Evolutionary conservation across 306 rosid genomes (phyloP), one percentile per base, ranked within the genome.

Genomic region (Castanea crenata): DNA sequence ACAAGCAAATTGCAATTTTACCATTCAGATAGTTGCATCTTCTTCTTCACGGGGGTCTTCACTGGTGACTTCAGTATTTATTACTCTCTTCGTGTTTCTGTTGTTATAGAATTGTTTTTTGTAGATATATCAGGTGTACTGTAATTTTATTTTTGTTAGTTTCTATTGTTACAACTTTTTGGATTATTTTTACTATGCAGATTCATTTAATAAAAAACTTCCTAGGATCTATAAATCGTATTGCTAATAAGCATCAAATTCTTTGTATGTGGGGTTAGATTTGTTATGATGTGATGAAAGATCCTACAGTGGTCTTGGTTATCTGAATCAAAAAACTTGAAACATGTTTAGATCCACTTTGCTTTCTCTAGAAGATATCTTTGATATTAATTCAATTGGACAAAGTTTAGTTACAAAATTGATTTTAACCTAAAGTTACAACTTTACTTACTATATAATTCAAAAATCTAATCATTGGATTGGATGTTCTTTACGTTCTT

Each of bases 1-100:
- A 3, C 93, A 93, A 62, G 91, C 93, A 10, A 84, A 81, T 16
- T 95, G 99, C 88, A 91, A 90, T 76, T 95, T 93, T 85, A 72
- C 78, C 52, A 72, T 95, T 79, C 93, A 93, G 96, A 83, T 95
- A 55, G 88, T 63, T 29, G 21, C 93, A 18, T 71, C 88, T 27
- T 80, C 81, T 69, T 75, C 81, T 69, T 75, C 90, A 69, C 63
- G 83, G 72, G 78, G 86, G 55, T 72, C 88, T 31, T 84, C 90
- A 27, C 29, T 85, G 69, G 67, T 79, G 38, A 67, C 71, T 67
- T 51, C 84, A 31, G 76, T 86, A 56, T 69, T 85, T 71, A 31
- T 83, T 55, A 20, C 41, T 25, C 54, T 86, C n/a, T 79, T 54
- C 38, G 25, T 65, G 21, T 64, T 84, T 80, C 51, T 92, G 56